A percentile compares a stretch with the other conserved stretches of the same genome.
These are phyloP conservation scores for Saturnispora sanitii DNA, from an alignment of 805 yeast genomes.

Conservation along the genomic window DNA sequence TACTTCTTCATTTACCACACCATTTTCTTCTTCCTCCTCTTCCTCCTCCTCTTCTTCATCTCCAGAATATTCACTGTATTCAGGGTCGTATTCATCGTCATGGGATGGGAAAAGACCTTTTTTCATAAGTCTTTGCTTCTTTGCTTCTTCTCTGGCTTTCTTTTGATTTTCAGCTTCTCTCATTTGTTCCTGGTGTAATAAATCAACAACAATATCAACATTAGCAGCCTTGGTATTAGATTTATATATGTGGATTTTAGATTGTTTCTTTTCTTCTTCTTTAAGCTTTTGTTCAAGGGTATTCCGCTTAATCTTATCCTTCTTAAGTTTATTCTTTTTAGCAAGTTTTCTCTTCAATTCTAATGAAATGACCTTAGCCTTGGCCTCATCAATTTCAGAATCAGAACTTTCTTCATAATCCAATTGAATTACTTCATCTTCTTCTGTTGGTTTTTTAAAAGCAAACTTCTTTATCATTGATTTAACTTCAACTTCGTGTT, in stretches of 20 bases:
- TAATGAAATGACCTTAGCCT: slow-evolving; percentile 6
- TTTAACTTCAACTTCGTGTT: not conserved
- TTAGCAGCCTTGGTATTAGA: slow-evolving; percentile 1
- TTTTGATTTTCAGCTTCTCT: slow-evolving; percentile 8
- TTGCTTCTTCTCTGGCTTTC: slow-evolving; percentile 11
- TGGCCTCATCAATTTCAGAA: slow-evolving; percentile 1
- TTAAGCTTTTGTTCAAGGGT: not conserved
- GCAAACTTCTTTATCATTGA: not conserved
- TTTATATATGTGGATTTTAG: not conserved
- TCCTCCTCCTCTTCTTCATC: slow-evolving; percentile 21
- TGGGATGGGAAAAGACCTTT: slow-evolving; percentile 12
- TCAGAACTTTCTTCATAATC: slow-evolving; percentile 5
- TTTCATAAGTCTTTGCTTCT: slow-evolving; percentile 12
- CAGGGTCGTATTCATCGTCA: slow-evolving; percentile 25
- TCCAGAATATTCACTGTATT: slow-evolving; percentile 23
- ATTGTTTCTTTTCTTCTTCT: slow-evolving; percentile 9
- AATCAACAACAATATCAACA: slow-evolving; percentile 11
- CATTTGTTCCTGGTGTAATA: slow-evolving; percentile 12
- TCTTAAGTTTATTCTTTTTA: slow-evolving; percentile 5
- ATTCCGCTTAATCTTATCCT: slow-evolving; percentile 2
- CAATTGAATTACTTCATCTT: slow-evolving; percentile 3
- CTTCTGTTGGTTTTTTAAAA: not conserved
- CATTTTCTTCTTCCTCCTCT: slow-evolving; percentile 19
- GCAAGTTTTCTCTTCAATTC: slow-evolving; percentile 10
- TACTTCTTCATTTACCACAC: slow-evolving; percentile 10